Evolutionary conservation across 2,329 filamentous ascomycete species (phyloP).

Genomic region (Paracamarosporium sp.): DNA sequence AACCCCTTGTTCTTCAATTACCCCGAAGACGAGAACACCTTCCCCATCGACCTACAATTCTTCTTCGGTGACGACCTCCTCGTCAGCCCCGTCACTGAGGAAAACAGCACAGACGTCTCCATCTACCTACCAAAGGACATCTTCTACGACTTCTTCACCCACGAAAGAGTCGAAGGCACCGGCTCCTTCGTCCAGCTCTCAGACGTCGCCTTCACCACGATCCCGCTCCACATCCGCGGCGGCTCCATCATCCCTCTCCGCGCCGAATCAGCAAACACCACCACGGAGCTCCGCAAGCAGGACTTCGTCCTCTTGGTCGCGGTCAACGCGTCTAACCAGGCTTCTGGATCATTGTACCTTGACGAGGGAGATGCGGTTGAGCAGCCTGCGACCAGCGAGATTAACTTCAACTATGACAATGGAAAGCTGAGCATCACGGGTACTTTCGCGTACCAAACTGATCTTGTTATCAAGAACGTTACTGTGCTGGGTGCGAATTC

Average conservation of each 20-base stretch:
- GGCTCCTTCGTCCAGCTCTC: constrained; percentile 54
- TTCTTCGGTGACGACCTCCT: constrained; percentile 65
- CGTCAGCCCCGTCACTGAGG: constrained; percentile 62
- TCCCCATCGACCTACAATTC: constrained; percentile 61
- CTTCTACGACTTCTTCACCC: constrained; percentile 68
- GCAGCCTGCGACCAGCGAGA: constrained; percentile 62
- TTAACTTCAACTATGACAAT: constrained; percentile 66
- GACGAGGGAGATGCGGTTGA: constrained; percentile 76
- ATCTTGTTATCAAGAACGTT: constrained; percentile 32
- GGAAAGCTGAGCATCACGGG: constrained; percentile 62
- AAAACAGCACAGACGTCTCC: constrained; percentile 59
- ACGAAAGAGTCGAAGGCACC: constrained; percentile 54
- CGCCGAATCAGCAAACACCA: constrained; percentile 64
- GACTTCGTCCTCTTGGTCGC: constrained; percentile 77
- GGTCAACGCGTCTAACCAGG: constrained; percentile 66
- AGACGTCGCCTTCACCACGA: constrained; percentile 58
- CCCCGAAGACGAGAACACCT: constrained; percentile 61
- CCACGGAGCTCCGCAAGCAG: constrained; percentile 66
- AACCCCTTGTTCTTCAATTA: constrained; percentile 77
- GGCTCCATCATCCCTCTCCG: constrained; percentile 70
- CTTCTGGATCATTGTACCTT: constrained; percentile 72
- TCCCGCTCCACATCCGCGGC: constrained; percentile 71
- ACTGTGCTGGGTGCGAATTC: constrained; percentile 28
- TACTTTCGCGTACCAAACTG: constrained; percentile 58
- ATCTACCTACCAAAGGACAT: constrained; percentile 65